Conservation (phyloP, 1,284 basidiomycete species). For the Boletus hoseneyae region DNA sequence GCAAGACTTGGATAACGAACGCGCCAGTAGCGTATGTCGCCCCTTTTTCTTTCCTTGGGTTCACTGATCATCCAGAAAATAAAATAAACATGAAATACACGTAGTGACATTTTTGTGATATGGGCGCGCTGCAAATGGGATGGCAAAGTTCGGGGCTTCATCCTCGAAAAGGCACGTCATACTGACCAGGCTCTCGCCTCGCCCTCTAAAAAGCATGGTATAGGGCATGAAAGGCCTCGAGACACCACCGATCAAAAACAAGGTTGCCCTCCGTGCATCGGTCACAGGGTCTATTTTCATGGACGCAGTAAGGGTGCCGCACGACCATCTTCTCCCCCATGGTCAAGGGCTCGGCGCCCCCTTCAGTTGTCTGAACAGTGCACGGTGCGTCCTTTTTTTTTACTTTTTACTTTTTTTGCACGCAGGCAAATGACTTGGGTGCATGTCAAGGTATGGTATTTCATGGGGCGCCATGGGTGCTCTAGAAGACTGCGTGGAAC, state of each 20-base stretch:
- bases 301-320: conserved; percentile 74
- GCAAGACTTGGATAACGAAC: conserved; percentile 98
- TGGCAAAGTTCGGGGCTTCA: conserved; percentile 86
- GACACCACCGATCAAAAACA: conserved; percentile 90
- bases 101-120: conserved; percentile 80
- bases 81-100: conserved; percentile 1
- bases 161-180: conserved; percentile 76
- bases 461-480: conserved; percentile 95
- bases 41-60: conserved; percentile 1
- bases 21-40: conserved; percentile 75
- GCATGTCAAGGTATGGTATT: conserved; percentile 60
- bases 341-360: conserved; percentile 77
- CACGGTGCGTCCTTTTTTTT: conserved; percentile 49
- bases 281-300: conserved; percentile 94
- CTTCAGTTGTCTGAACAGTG: conserved; percentile 90
- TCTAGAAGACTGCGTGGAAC: conserved; percentile 85
- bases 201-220: background rate
- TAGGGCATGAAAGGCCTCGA: conserved; percentile 83
- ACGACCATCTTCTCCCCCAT: conserved; percentile 73
- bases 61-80: conserved; percentile 3
- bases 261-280: conserved; percentile 86
- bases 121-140: conserved; percentile 98
- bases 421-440: no score
- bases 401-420: no score
- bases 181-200: background rate